phyloP scores from a whole-genome alignment of 2,329 filamentous ascomycete species.

The Trichoderma simmonsii region DNA sequence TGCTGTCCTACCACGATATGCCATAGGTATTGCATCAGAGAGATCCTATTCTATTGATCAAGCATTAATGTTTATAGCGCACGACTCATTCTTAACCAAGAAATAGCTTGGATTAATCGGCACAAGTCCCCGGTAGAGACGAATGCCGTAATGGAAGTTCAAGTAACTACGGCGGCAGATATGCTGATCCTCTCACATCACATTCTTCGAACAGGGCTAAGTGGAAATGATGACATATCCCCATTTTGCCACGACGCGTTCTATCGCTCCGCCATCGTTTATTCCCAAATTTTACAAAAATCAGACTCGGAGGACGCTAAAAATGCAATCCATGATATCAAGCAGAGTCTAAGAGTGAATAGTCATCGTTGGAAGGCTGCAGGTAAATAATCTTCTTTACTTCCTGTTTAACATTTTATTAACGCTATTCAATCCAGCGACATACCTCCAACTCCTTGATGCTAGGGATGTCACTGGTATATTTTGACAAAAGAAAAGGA shows the following conservation, averaged over 20 bases:
- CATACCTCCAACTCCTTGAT: no score
- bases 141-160: not conserved
- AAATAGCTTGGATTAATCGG: not conserved
- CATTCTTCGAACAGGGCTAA: not conserved
- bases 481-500: no score
- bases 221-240: not conserved
- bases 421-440: no score
- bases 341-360: no score
- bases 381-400: no score
- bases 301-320: not conserved
- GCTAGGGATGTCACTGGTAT: no score
- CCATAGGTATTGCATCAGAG: not conserved
- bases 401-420: no score
- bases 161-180: not conserved
- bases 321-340: no score
- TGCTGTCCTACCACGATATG: not conserved
- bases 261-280: not conserved
- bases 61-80: not conserved
- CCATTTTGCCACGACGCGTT: not conserved
- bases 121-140: not conserved
- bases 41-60: not conserved
- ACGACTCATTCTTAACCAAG: not conserved
- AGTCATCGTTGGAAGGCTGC: no score
- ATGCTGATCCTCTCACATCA: not conserved
- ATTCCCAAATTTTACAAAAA: not conserved